phyloP scores from a whole-genome alignment of 2,329 filamentous ascomycete species.

The Alternaria burnsii region DNA sequence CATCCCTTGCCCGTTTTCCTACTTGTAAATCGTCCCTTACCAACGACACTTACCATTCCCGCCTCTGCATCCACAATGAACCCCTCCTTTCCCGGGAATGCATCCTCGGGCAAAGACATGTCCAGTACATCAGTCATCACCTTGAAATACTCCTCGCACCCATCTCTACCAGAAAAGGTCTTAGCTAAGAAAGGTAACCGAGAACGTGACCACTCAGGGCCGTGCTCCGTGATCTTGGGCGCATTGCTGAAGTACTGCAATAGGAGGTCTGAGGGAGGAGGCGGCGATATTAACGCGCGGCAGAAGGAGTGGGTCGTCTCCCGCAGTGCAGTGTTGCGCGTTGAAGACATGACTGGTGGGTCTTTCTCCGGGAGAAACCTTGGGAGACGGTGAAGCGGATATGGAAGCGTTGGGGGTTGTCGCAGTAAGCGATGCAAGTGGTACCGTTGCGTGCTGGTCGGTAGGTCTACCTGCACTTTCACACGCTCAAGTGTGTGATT shows the following conservation, averaged over 20 bases:
- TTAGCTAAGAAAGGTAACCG: conserved; percentile 53
- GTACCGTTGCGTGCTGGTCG: neutral
- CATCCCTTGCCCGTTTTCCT: conserved; percentile 52
- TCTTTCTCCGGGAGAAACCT: conserved; percentile 1
- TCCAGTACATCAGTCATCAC: conserved; percentile 45
- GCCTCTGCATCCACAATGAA: conserved; percentile 51
- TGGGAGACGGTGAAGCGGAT: conserved; percentile 5
- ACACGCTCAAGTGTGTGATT: conserved; percentile 6
- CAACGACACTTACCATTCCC: conserved; percentile 50
- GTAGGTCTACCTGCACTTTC: neutral
- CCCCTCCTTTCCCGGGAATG: conserved; percentile 44
- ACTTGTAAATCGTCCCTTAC: conserved; percentile 46
- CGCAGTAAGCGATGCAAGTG: conserved; percentile 10
- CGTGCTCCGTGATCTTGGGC: conserved; percentile 54
- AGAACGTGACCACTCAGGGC: conserved; percentile 48
- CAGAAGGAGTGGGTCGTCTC: conserved; percentile 40
- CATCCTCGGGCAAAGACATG: conserved; percentile 42
- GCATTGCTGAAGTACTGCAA: conserved; percentile 34
- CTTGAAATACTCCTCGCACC: conserved; percentile 53
- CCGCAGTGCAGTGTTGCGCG: conserved; percentile 31
- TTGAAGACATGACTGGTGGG: conserved; percentile 20
- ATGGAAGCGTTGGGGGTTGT: conserved; percentile 2
- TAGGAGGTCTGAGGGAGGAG: conserved; percentile 37
- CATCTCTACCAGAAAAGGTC: conserved; percentile 45
- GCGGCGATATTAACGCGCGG: conserved; percentile 37